Evolutionary conservation across 768 basidiomycete genomes (phyloP).

Genomic region (Leccinum olivaceopallidum): DNA sequence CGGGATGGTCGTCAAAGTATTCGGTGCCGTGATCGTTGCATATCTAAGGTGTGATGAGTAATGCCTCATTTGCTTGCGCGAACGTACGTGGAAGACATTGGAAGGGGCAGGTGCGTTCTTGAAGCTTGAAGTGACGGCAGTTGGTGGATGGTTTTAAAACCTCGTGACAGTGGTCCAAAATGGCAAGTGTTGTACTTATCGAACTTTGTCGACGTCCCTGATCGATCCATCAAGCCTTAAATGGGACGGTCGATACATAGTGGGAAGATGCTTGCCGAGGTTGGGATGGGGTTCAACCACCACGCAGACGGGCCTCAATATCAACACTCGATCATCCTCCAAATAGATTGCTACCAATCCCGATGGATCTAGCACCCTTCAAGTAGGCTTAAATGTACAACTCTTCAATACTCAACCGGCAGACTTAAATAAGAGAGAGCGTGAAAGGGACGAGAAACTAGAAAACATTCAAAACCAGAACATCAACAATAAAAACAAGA

Average conservation of each 20-base stretch:
- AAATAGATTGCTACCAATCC: neutral
- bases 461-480: conserved; percentile 8
- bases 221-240: neutral
- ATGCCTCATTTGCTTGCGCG: conserved; percentile 37
- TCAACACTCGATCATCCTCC: neutral
- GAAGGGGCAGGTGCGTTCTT: neutral
- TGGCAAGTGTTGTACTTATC: neutral
- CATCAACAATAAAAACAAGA: conserved; percentile 15
- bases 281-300: neutral
- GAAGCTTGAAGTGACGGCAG: neutral
- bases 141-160: neutral
- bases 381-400: conserved; percentile 6
- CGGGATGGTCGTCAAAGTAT: conserved; percentile 42
- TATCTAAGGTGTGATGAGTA: conserved; percentile 75
- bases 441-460: neutral
- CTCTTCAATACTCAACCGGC: conserved; percentile 12
- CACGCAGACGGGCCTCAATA: neutral
- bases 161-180: conserved; percentile 5
- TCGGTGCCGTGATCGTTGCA: conserved; percentile 91
- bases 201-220: neutral
- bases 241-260: neutral
- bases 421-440: conserved; percentile 7
- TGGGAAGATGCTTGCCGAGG: neutral
- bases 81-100: conserved; percentile 31
- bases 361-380: neutral